Evolutionary conservation across 2,329 filamentous ascomycete genomes (phyloP), one percentile per base, ranked within the genome.

Genomic region (Pseudogymnoascus sp.): DNA sequence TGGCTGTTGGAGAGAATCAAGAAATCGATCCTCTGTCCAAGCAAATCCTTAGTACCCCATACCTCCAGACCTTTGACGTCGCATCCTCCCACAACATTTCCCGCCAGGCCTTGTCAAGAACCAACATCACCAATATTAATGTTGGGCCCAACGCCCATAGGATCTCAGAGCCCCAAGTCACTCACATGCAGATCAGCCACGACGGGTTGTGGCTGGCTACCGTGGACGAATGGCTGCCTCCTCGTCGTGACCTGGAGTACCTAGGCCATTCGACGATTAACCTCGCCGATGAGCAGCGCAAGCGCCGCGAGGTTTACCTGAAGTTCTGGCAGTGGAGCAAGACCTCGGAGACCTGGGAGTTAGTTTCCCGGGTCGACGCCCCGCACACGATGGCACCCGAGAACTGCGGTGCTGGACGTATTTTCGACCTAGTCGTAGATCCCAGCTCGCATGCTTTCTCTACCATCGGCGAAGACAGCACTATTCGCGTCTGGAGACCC

Each of bases 131-230:
- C 0, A 89, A 91, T 64, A 78, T 90, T 67, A 96, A 91, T 70
- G 80, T 88, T 42, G 88, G 88, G 7, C 88, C 87, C 13, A 87
- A 89, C 67, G 86, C 89, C 4, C 82, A 84, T 61, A 81, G 83
- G 4, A 85, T 97, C 60, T 81, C 85, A 13, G 90, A 96, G 68
- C 93, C 95, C 0, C 84, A 88, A 65, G 83, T 96, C 56, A 88
- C 84, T 6, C 84, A 89, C 63, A 78, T 97, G 60, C 83, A 87
- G 46, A 85, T 95, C 68, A 93, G 90, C 46, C 79, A 83, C 60
- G 88, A 97, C 71, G 93, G 93, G 17, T 82, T 86, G 67, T 97
- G 93, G 93, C 82, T 99, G 64, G 93, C 89, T 4, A 97, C 91
- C 1, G 84, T 96, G 1, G 95, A 99, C 72, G 90, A 93, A 71